Percentiles rank a stretch among this genome's conserved stretches.
Conservation (phyloP, 129 eudicot species). For the Artemisia tridentata region DNA sequence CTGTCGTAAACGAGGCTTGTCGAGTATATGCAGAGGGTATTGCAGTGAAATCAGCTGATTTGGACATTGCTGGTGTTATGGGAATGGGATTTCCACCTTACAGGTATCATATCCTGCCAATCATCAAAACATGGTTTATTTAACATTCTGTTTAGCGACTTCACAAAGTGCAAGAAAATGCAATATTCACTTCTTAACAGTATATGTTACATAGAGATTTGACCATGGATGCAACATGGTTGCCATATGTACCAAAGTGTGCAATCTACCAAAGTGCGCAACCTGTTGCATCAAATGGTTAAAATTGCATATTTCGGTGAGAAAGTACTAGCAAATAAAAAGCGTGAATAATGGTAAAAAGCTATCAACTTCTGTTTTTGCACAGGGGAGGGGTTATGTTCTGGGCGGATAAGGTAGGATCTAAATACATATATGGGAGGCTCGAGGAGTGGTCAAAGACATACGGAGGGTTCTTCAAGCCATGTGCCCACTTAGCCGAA, state of each 20-base stretch:
- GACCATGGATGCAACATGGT: too few species aligned
- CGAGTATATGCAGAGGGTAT: constrained; percentile 90
- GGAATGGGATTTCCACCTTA: constrained; percentile 98
- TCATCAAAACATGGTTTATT: too few species aligned
- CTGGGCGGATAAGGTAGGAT: constrained; percentile 90
- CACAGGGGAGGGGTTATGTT: constrained; percentile 88
- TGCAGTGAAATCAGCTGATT: constrained; percentile 83
- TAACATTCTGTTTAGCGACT: too few species aligned
- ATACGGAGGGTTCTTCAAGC: constrained; percentile 84
- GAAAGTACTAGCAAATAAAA: too few species aligned
- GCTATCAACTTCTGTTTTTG: background rate
- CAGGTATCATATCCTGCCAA: constrained; percentile 46
- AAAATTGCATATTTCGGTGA: too few species aligned
- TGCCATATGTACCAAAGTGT: too few species aligned
- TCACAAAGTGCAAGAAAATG: too few species aligned
- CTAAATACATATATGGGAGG: constrained; percentile 67
- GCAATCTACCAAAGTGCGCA: too few species aligned
- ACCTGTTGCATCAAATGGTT: too few species aligned
- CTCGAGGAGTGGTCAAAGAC: constrained; percentile 68
- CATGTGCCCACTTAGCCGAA: constrained; percentile 73
- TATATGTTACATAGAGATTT: too few species aligned
- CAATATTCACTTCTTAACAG: too few species aligned
- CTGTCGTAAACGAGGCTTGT: constrained; percentile 91
- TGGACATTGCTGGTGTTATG: constrained; percentile 85
- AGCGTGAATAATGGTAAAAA: too few species aligned